Conservation (phyloP, 2,329 filamentous ascomycete species). For the Fonsecaea multimorphosa region DNA sequence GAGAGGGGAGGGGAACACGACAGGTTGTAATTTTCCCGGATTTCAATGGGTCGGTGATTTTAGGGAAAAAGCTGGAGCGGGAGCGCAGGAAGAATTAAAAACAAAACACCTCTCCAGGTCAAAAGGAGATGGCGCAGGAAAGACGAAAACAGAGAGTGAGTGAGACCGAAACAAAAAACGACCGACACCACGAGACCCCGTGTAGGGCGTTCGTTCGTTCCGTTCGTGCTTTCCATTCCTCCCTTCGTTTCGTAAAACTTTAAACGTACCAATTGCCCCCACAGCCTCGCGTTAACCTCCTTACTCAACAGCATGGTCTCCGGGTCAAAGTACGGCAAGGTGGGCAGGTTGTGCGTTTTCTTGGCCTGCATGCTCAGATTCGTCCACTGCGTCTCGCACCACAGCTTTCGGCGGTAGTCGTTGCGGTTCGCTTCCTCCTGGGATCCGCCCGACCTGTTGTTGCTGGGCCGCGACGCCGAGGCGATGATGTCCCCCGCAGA, state of each 20-base stretch:
- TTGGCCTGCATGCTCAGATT: conserved; percentile 38
- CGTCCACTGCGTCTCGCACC: conserved; percentile 40
- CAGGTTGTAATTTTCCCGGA: no score
- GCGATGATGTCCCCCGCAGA: conserved; percentile 34
- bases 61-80: no score
- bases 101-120: no score
- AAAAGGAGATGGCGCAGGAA: no score
- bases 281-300: conserved; percentile 36
- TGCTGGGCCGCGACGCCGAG: conserved; percentile 25
- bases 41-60: no score
- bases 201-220: no score
- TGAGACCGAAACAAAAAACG: background rate
- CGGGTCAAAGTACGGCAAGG: conserved; percentile 37
- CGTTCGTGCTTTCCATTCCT: no score
- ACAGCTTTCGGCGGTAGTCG: conserved; percentile 32
- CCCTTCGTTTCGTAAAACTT: no score
- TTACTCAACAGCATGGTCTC: conserved; percentile 40
- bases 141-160: background rate
- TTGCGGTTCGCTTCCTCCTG: conserved; percentile 13
- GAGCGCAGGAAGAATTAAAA: no score
- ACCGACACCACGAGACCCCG: no score
- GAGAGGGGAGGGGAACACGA: no score
- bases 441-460: conserved; percentile 2
- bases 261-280: conserved; percentile 37
- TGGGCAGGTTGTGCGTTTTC: conserved; percentile 26